Conservation (phyloP, 371 early-diverging fungal species). For the Globomyces sp. region DNA sequence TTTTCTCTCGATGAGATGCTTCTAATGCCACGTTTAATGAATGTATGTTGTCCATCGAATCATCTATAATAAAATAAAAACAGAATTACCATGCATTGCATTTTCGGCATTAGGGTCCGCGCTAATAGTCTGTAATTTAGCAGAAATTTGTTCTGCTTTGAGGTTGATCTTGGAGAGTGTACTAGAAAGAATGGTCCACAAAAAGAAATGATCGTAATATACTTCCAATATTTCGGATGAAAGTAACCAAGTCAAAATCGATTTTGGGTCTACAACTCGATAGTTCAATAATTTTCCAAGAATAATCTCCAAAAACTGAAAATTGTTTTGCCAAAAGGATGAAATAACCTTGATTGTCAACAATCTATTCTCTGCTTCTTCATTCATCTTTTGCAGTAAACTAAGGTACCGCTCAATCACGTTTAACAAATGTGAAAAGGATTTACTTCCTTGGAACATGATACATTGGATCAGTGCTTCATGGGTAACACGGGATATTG, state of each 20-base stretch:
- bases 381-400: constrained; percentile 63
- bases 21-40: constrained; percentile 64
- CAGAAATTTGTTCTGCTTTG: constrained; percentile 72
- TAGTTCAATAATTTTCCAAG: constrained; percentile 91
- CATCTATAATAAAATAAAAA: constrained; percentile 19
- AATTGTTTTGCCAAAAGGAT: constrained; percentile 79
- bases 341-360: constrained; percentile 75
- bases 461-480: constrained; percentile 79
- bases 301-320: constrained; percentile 77
- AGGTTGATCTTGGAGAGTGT: constrained; percentile 78
- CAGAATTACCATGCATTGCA: constrained; percentile 19
- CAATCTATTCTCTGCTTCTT: constrained; percentile 51
- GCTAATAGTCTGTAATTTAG: constrained; percentile 33
- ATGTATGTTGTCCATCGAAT: constrained; percentile 12
- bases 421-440: constrained; percentile 88
- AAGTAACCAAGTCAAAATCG: constrained; percentile 78
- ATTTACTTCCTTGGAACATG: constrained; percentile 83
- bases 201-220: constrained; percentile 40
- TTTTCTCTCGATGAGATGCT: constrained; percentile 73
- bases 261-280: constrained; percentile 79
- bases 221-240: constrained; percentile 53
- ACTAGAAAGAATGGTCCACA: constrained; percentile 78
- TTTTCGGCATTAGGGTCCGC: constrained; percentile 21
- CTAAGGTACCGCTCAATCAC: constrained; percentile 82
- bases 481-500: constrained; percentile 24